Percentiles rank a stretch among this genome's conserved stretches.
Evolutionary conservation across 139 green algal species (phyloP).

Genomic region (Chlamydomonas sphaeroides): DNA sequence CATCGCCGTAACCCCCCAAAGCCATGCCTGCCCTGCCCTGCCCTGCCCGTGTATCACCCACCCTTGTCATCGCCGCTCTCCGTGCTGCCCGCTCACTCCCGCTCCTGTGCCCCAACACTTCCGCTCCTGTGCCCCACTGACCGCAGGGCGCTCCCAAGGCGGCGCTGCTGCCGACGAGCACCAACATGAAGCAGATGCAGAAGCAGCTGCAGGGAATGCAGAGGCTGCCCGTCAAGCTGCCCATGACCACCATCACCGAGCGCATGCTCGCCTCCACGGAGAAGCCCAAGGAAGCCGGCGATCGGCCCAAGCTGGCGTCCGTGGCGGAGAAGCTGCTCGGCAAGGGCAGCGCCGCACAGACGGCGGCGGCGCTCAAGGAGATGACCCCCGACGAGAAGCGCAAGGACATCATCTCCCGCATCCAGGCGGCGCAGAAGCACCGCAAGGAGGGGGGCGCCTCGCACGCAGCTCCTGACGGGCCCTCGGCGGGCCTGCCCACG

Average conservation of each 20-base stretch:
- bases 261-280: conserved; percentile 37
- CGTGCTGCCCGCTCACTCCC: no score
- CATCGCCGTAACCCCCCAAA: no score
- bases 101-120: no score
- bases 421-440: conserved; percentile 16
- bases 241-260: conserved; percentile 47
- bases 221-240: conserved; percentile 34
- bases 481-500: conserved; percentile 12
- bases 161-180: conserved; percentile 11
- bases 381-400: conserved; percentile 40
- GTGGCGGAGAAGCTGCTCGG: conserved; percentile 44
- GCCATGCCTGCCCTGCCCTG: no score
- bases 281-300: background rate
- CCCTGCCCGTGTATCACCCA: no score
- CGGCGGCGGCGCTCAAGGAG: conserved; percentile 20
- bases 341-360: background rate
- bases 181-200: conserved; percentile 38
- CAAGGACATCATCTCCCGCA: conserved; percentile 22
- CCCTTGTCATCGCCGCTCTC: no score
- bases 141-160: background rate
- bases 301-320: conserved; percentile 23
- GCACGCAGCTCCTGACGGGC: background rate
- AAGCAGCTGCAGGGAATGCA: conserved; percentile 40
- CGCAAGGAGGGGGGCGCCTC: background rate
- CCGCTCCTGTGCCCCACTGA: no score